A percentile compares a stretch with the other conserved stretches of the same genome.
These are phyloP conservation scores for Quercus suber DNA, from an alignment of 306 rosid genomes.

Conservation along the genomic window DNA sequence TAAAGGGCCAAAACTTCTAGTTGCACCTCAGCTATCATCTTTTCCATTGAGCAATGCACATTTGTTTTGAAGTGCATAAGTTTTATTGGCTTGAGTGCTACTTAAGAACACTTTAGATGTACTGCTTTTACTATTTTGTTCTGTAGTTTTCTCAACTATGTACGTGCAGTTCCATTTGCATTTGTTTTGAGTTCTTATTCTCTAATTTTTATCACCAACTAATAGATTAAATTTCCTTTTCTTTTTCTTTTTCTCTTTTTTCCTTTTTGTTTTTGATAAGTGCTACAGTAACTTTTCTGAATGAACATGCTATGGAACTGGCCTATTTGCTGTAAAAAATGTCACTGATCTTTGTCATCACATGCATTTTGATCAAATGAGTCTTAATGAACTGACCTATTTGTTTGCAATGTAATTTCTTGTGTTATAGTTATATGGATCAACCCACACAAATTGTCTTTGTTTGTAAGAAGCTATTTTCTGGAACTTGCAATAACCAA, in stretches of 20 bases:
- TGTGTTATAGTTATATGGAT: not conserved
- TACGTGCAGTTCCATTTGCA: not conserved
- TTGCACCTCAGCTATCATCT: not conserved
- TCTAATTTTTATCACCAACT: too few relatives aligned
- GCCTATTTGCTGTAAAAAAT: not conserved
- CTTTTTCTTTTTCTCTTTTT: too few relatives aligned
- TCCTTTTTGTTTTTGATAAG: too few relatives aligned
- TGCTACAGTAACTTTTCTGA: too few relatives aligned
- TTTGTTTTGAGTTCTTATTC: not conserved
- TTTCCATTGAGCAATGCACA: not conserved
- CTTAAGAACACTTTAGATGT: not conserved
- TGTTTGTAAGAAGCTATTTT: not conserved
- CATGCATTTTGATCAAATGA: slow-evolving; percentile 1
- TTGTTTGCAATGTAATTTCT: slow-evolving; percentile 2
- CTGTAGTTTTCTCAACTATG: not conserved
- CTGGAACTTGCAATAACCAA: not conserved
- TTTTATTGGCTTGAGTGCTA: not conserved
- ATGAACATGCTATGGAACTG: not conserved
- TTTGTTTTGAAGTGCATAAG: not conserved
- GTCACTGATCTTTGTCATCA: not conserved
- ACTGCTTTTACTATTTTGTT: not conserved
- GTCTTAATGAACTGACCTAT: slow-evolving; percentile 2
- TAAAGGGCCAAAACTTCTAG: not conserved
- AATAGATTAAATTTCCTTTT: too few relatives aligned
- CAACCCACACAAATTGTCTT: not conserved